Percentiles rank a stretch among this genome's conserved stretches.
phyloP scores from a whole-genome alignment of 371 early-diverging fungal species.

The Synchytrium microbalum region DNA sequence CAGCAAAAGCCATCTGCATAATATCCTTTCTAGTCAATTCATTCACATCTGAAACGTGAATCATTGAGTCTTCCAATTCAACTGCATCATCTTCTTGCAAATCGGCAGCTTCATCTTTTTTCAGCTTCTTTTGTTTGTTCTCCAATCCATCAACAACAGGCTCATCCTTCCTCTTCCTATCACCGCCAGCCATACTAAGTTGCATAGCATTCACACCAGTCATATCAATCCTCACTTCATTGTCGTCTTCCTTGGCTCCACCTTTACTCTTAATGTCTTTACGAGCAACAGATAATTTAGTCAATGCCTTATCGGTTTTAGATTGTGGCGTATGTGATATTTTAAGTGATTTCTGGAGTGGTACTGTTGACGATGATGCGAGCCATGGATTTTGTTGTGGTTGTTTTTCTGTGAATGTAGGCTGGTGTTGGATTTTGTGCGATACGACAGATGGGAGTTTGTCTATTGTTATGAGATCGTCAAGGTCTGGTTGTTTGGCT shows the following conservation, averaged over 20 bases:
- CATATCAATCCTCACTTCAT: constrained; percentile 9
- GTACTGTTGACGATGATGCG: background rate
- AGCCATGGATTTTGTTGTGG: background rate
- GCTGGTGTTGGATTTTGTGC: background rate
- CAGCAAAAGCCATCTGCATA: constrained; percentile 86
- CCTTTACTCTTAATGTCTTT: constrained; percentile 20
- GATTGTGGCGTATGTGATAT: constrained; percentile 14
- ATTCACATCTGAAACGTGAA: constrained; percentile 2
- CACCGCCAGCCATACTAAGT: background rate
- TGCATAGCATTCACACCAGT: background rate
- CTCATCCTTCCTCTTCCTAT: background rate
- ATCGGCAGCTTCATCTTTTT: background rate
- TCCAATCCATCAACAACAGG: constrained; percentile 2
- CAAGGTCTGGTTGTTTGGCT: background rate
- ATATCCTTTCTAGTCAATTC: constrained; percentile 70
- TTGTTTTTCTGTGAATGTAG: background rate
- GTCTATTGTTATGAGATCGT: background rate
- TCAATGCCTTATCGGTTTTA: constrained; percentile 17
- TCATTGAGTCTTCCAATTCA: constrained; percentile 17
- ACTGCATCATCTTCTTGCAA: constrained; percentile 32
- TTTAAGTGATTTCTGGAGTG: background rate
- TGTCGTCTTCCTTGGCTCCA: constrained; percentile 15
- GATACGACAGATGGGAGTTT: background rate
- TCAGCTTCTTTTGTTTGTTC: constrained; percentile 1
- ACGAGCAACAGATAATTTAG: constrained; percentile 3